These are phyloP conservation scores for Suhomyces choctaworum DNA, from an alignment of 1,139 yeast genomes.

Conservation along the genomic window DNA sequence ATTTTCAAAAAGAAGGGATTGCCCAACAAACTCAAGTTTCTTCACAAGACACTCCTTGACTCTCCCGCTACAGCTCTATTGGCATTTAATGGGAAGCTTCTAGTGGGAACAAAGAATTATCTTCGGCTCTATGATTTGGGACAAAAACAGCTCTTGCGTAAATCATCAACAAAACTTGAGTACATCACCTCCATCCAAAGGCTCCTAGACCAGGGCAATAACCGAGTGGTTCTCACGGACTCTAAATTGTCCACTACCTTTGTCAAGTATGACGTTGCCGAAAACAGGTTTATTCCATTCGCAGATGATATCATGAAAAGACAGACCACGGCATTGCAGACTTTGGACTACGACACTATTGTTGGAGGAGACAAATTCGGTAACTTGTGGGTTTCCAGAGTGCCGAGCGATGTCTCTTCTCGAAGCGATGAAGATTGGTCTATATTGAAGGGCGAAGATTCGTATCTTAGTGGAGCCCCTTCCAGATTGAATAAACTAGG, in stretches of 20 bases:
- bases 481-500: conserved; percentile 54
- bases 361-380: conserved; percentile 93
- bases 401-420: conserved; percentile 47
- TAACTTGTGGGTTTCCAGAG: conserved; percentile 65
- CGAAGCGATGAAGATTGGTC: conserved; percentile 53
- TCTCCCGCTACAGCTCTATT: conserved; percentile 50
- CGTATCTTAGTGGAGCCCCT: conserved; percentile 51
- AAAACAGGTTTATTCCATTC: conserved; percentile 59
- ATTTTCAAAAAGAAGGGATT: conserved; percentile 26
- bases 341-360: conserved; percentile 74
- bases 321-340: conserved; percentile 58
- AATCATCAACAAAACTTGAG: conserved; percentile 48
- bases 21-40: conserved; percentile 39
- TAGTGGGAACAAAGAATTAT: conserved; percentile 57
- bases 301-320: conserved; percentile 72
- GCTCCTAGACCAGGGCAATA: conserved; percentile 52
- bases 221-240: conserved; percentile 70
- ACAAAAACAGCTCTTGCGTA: conserved; percentile 71
- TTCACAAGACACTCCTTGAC: conserved; percentile 66
- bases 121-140: conserved; percentile 76
- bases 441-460: conserved; percentile 40
- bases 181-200: conserved; percentile 48
- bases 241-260: conserved; percentile 59
- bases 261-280: conserved; percentile 50
- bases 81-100: conserved; percentile 59